Percentiles rank a stretch among this genome's conserved stretches.
Conservation (phyloP, 1,284 basidiomycete genomes). For the Ceratobasidium sp. region DNA sequence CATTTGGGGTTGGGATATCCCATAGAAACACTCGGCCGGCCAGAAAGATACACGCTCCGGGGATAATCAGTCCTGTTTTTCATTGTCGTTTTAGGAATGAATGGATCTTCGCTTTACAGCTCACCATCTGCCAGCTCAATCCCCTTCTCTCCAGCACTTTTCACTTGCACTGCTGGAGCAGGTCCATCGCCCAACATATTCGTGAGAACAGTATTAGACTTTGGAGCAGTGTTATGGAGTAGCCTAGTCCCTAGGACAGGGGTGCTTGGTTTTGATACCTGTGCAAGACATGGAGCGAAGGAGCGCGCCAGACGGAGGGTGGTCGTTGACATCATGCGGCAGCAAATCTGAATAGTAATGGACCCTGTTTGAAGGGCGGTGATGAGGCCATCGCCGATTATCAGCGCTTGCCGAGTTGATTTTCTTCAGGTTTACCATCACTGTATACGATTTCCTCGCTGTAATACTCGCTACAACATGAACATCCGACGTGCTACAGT, state of each 20-base stretch:
- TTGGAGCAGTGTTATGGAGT: background rate
- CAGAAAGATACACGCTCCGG: slow-evolving; percentile 82
- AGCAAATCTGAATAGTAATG: background rate
- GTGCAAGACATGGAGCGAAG: slow-evolving; percentile 7
- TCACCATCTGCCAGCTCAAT: slow-evolving; percentile 68
- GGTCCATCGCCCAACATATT: slow-evolving; percentile 78
- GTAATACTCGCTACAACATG: slow-evolving; percentile 20
- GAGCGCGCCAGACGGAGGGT: slow-evolving; percentile 5
- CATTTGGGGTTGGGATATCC: slow-evolving; percentile 74
- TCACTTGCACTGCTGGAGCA: slow-evolving; percentile 76
- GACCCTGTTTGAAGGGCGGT: slow-evolving; percentile 12
- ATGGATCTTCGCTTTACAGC: no score
- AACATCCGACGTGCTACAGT: slow-evolving; percentile 47
- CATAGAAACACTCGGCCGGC: slow-evolving; percentile 90
- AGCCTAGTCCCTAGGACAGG: background rate
- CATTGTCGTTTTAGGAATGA: background rate
- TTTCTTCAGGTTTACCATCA: background rate
- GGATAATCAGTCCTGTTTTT: slow-evolving; percentile 73
- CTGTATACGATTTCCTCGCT: background rate
- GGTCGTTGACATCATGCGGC: slow-evolving; percentile 32
- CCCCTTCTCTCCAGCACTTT: slow-evolving; percentile 66
- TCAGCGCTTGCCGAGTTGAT: background rate
- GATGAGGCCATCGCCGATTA: slow-evolving; percentile 1
- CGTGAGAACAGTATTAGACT: slow-evolving; percentile 56
- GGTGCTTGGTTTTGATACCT: background rate